Evolutionary conservation across 1,139 yeast genomes (phyloP).

Genomic region (Wickerhamomyces sp.): DNA sequence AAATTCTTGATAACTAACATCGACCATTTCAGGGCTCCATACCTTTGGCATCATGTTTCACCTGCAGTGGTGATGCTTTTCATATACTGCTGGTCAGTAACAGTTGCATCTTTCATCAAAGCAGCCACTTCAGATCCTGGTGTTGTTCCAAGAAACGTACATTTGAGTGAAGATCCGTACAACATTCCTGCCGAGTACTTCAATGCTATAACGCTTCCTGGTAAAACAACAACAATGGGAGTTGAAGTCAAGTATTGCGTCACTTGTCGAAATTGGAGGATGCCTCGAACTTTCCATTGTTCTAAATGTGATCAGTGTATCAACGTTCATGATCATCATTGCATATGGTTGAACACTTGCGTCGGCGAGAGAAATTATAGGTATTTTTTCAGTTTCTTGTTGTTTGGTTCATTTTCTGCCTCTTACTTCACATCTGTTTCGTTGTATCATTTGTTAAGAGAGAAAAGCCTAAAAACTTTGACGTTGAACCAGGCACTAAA

Average conservation of each 20-base stretch:
- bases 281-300: conserved; percentile 71
- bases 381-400: conserved; percentile 46
- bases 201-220: conserved; percentile 51
- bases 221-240: conserved; percentile 22
- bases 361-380: conserved; percentile 68
- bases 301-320: conserved; percentile 61
- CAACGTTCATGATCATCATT: conserved; percentile 68
- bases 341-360: conserved; percentile 76
- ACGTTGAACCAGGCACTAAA: conserved; percentile 28
- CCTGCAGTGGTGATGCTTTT: conserved; percentile 57
- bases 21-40: conserved; percentile 37
- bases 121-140: conserved; percentile 71
- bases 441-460: conserved; percentile 37
- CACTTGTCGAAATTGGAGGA: conserved; percentile 64
- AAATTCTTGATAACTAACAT: no score
- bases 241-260: conserved; percentile 49
- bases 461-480: conserved; percentile 34
- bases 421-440: conserved; percentile 21
- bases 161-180: conserved; percentile 39
- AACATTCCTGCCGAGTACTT: conserved; percentile 61
- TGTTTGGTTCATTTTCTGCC: conserved; percentile 26
- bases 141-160: conserved; percentile 59
- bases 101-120: conserved; percentile 42
- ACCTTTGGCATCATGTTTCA: conserved; percentile 53
- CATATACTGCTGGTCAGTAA: conserved; percentile 50